Evolutionary conservation across 257 asterid genomes (phyloP).

Genomic region (Jacaranda mimosifolia): DNA sequence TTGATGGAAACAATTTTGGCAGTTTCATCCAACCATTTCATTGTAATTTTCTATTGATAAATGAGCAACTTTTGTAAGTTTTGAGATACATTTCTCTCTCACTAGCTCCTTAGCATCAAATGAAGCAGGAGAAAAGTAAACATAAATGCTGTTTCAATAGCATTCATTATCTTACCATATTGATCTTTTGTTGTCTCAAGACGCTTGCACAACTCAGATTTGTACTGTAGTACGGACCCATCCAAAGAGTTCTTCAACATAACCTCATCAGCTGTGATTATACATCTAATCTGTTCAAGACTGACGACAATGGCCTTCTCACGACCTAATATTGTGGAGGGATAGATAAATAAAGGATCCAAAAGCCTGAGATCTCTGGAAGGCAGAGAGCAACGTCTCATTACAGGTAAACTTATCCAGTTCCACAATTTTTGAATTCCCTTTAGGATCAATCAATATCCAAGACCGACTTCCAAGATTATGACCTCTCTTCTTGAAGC

Average conservation of each 20-base stretch:
- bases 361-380: slow-evolving; percentile 97
- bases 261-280: slow-evolving; percentile 97
- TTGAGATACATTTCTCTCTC: background rate
- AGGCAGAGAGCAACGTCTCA: slow-evolving; percentile 95
- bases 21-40: no score
- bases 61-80: background rate
- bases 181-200: slow-evolving; percentile 80
- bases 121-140: background rate
- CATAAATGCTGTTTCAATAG: slow-evolving; percentile 20
- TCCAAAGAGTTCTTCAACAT: slow-evolving; percentile 91
- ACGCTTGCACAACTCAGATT: slow-evolving; percentile 89
- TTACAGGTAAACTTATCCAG: slow-evolving; percentile 85
- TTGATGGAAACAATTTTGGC: no score
- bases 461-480: slow-evolving; percentile 90
- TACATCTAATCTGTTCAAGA: slow-evolving; percentile 95
- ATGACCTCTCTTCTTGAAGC: slow-evolving; percentile 92
- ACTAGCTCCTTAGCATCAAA: slow-evolving; percentile 23
- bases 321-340: slow-evolving; percentile 94
- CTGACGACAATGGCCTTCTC: slow-evolving; percentile 96
- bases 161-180: slow-evolving; percentile 61
- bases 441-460: slow-evolving; percentile 85
- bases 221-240: slow-evolving; percentile 79
- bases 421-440: slow-evolving; percentile 78
- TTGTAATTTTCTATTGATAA: no score
- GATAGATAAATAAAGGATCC: slow-evolving; percentile 94